Evolutionary conservation across 768 basidiomycete species (phyloP), one percentile per base, ranked within the genome.

Genomic region (Rhizopogon vinicolor): DNA sequence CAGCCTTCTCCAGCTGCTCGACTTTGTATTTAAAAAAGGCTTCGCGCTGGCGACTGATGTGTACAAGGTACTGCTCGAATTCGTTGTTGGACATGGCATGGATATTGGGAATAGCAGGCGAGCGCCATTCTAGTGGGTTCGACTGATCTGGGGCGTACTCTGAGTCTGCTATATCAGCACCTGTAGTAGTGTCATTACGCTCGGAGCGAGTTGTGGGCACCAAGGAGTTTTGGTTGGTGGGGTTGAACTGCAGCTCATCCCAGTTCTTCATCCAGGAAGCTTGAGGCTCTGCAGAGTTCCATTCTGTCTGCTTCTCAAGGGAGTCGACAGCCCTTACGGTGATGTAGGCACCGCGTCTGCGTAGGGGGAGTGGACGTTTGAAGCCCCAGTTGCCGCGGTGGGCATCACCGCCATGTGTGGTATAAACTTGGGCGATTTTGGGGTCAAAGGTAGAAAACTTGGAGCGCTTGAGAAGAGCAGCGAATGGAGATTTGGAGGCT

Each of bases 301-400:
- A 93, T 59, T 89, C 86, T 22, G 87, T 86, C 67, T 86, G 91
- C 60, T 89, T 78, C 54, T 88, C 82, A 52, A 74, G 81, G 31
- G 86, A 82, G 65, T 93, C 91, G 67, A 88, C 82, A 39, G 82
- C 74, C 49, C 77, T 74, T 28, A 93, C 77, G 18, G 85, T 82
- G 56, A 93, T 82, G 62, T 78, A 82, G 10, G 83, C 81, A 58
- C 82, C 77, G 44, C 80, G 79, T 33, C 83, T 80, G 52, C 86
- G 81, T 44, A 87, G 72, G 2, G 88, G 75, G 22, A 93, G 80
- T 22, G 90, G 87, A 0, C 91, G 86, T 70, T 95, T 95, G 58
- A 94, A 74, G 22, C 92, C 92, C 81, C 84, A 95, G 73, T 92
- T 81, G 52, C 90, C 89, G 28, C 91, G 82, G 61, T 86, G 77